Base-by-base conservation (phyloP, 257 asterid genomes). In the Lycium barbarum region DNA sequence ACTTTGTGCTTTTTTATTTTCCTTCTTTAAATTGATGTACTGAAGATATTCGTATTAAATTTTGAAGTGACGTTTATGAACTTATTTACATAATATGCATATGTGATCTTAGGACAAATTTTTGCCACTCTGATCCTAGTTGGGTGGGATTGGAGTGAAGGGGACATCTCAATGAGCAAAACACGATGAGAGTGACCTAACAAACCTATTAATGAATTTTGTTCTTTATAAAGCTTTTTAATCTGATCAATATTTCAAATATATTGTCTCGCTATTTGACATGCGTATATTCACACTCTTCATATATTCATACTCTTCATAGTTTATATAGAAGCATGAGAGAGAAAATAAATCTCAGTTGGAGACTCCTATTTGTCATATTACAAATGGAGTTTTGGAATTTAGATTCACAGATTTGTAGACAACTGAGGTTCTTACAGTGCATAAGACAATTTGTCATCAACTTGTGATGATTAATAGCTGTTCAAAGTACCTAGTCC, bases 121-220 rank as follows among this genome's bases (percentile, higher is more conserved):
- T 78, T 26, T 33, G 47, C 79, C 71, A 54, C 65, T 13, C 13
- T 76, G 70, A 82, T 73, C 63, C 65, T 13, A 53, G 82, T 76
- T 26, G 62, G 65, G 33, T 59, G 22, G 78, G 36, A 63, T 26
- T n/a, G 83, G 85, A 70, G 59, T 45, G 98, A 93, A 73, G 84
- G 91, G 63, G 97, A 95, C 97, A 80, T 45, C 18, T 90, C 95
- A 89, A 89, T 86, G 86, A 91, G 92, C 98, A 95, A 89, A 95
- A 90, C 87, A 95, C 89, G 58, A 87, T 86, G 98, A 93, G 85
- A 18, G 73, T 72, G 94, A 93, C 95, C 15, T 43, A 49, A 85
- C 95, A 76, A 82, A 74, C 51, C n/a, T 65, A 45, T 53, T 55
- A 43, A 68, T 66, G 82, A 61, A 55, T 79, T 57, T 81, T 81